phyloP scores from a whole-genome alignment of 192 early-diverging fungal genomes.

The Linnemannia elongata region DNA sequence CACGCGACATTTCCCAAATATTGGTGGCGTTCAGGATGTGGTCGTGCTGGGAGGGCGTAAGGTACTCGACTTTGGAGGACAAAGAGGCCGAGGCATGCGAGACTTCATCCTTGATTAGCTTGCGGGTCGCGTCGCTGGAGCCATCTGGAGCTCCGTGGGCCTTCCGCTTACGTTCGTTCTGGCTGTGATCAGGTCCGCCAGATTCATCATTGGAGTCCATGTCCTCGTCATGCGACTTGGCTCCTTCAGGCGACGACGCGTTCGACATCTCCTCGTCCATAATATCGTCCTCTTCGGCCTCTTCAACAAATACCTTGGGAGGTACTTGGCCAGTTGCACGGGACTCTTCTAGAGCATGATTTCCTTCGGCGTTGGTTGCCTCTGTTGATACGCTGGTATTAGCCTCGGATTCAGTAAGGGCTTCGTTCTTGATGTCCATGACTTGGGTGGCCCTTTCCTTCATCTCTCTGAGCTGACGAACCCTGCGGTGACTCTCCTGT shows the following conservation, averaged over 20 bases:
- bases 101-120: constrained; percentile 12
- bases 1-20: constrained; percentile 30
- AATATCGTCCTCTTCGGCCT: constrained; percentile 52
- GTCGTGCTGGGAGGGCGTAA: constrained; percentile 12
- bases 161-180: constrained; percentile 35
- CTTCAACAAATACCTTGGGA: constrained; percentile 17
- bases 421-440: constrained; percentile 34
- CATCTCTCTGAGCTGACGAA: constrained; percentile 21
- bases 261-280: constrained; percentile 53
- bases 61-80: neutral
- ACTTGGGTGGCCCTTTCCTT: constrained; percentile 11
- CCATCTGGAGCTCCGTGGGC: constrained; percentile 5
- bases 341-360: neutral
- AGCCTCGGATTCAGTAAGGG: neutral
- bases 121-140: neutral
- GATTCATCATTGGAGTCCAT: constrained; percentile 31
- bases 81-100: neutral
- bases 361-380: neutral
- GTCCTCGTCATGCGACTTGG: constrained; percentile 19
- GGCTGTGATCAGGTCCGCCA: neutral
- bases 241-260: constrained; percentile 46
- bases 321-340: neutral
- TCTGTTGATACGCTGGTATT: neutral
- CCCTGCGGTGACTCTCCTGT: constrained; percentile 23
- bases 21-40: constrained; percentile 25